Evolutionary conservation across 805 yeast genomes (phyloP), one percentile per base, ranked within the genome.

Genomic region (Metschnikowia borealis): DNA sequence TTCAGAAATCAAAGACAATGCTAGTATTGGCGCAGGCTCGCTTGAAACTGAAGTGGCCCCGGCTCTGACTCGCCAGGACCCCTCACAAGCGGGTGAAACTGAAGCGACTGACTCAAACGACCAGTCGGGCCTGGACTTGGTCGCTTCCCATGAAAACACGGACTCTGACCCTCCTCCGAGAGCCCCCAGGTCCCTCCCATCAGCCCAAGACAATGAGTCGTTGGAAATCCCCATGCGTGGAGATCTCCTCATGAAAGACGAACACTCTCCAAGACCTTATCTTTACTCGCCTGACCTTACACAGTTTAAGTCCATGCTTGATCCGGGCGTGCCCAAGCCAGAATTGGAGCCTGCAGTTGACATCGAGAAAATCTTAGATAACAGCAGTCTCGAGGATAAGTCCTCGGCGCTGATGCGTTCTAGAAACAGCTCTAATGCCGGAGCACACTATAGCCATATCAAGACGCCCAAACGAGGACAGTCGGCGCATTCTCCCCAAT

Each of bases 281-380:
- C 53, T 54, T n/a, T 35, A 47, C 13, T 47, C 57, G 4, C 61
- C 60, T 7, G 61, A 58, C 32, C 51, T 58, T 33, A 54, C 46
- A 6, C 51, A 44, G 31, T 58, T 51, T 42, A 46, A 54, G 38
- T 55, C 57, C 17, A 46, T 49, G 53, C 60, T 58, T 15, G 60
- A 58, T 26, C 61, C 60, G 1, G 60, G 59, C 3, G 54, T 56
- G 40, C 59, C 57, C 36, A 23, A 21, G 3, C 14, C 38, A 17
- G 54, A 41, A 11, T 31, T 46, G 38, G 44, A 31, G 17, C 33
- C 44, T 6, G 53, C 43, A 10, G 42, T 54, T 14, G 62, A 62
- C 42, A 45, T 62, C 21, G 62, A 61, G 17, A 47, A 54, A 17
- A 44, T 59, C n/a, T 54, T 65, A 31, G 58, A 58, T 8, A 38